A percentile compares a stretch with the other conserved stretches of the same genome.
phyloP scores from a whole-genome alignment of 345 rosid species.

The Corymbia maculata region DNA sequence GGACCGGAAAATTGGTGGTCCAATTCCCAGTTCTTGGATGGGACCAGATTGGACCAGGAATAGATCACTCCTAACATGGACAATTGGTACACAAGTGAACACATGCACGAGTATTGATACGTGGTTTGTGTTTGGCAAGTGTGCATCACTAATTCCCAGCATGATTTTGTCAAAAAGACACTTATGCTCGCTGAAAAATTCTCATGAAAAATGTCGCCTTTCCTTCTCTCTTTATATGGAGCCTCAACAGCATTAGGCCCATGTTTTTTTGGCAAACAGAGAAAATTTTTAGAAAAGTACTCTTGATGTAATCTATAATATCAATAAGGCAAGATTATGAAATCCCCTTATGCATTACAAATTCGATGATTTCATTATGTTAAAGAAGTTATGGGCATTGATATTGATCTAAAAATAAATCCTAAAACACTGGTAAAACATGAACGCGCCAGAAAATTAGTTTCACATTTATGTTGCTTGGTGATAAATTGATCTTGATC shows the following conservation, averaged over 20 bases:
- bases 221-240: background rate
- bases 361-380: background rate
- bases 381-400: background rate
- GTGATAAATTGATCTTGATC: background rate
- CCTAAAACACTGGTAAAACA: background rate
- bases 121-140: background rate
- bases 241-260: background rate
- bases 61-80: background rate
- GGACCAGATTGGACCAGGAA: background rate
- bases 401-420: background rate
- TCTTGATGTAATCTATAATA: background rate
- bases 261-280: background rate
- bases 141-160: background rate
- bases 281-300: background rate
- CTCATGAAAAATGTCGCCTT: background rate
- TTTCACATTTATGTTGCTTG: background rate
- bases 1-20: background rate
- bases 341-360: background rate
- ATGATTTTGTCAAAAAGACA: background rate
- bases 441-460: background rate
- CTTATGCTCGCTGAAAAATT: background rate
- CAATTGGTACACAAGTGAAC: background rate
- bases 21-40: rapidly evolving
- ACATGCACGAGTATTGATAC: background rate
- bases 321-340: background rate